Percentiles rank a stretch among this genome's conserved stretches.
Conservation (phyloP, 768 basidiomycete genomes). For the Antrodiella citrinella region DNA sequence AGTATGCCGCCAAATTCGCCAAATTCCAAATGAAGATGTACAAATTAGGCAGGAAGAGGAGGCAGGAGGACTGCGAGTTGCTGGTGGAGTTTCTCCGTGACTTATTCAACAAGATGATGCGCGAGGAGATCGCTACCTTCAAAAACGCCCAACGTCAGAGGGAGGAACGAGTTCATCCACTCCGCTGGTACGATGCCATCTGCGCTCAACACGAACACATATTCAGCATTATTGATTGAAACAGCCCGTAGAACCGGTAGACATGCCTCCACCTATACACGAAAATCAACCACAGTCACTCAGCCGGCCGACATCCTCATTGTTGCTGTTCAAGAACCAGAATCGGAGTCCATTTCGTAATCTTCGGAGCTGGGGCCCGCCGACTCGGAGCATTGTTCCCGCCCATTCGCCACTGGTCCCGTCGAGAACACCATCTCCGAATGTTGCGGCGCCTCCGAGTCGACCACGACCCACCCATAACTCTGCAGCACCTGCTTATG, state of each 20-base stretch:
- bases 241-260: background rate
- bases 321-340: background rate
- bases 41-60: background rate
- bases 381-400: background rate
- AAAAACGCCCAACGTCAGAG: background rate
- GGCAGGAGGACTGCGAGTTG: background rate
- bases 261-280: background rate
- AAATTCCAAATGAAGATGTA: background rate
- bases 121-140: background rate
- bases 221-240: background rate
- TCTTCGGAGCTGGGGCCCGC: background rate
- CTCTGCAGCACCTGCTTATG: background rate
- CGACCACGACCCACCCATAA: background rate
- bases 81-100: background rate
- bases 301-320: background rate
- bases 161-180: background rate
- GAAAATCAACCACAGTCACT: background rate
- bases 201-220: background rate
- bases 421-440: background rate
- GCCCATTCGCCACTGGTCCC: background rate
- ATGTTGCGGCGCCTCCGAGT: background rate
- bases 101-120: background rate
- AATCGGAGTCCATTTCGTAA: too few species aligned
- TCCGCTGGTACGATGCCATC: background rate
- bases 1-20: background rate